Evolutionary conservation across 2,329 filamentous ascomycete species (phyloP).

Genomic region (Cordyceps militaris): DNA sequence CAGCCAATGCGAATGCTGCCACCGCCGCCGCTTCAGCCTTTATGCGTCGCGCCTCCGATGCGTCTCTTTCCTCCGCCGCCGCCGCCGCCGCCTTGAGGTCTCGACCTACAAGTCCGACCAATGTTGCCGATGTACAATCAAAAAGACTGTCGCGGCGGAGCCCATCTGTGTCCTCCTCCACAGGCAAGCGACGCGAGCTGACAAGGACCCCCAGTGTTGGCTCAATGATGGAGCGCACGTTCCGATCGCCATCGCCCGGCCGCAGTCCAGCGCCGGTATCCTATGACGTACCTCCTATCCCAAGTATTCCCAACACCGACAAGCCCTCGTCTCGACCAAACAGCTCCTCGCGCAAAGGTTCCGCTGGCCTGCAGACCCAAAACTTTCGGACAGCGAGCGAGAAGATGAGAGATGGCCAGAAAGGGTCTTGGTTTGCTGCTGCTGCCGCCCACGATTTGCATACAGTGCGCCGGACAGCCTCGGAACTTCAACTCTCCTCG

Average conservation of each 20-base stretch:
- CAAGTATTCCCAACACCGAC: conserved; percentile 55
- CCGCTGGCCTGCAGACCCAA: conserved; percentile 37
- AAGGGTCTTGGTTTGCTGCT: conserved; percentile 43
- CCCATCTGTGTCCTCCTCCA: conserved; percentile 63
- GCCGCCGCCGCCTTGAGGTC: conserved; percentile 79
- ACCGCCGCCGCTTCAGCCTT: conserved; percentile 79
- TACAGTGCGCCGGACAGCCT: conserved; percentile 40
- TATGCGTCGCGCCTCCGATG: conserved; percentile 53
- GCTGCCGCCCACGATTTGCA: conserved; percentile 35
- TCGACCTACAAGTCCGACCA: conserved; percentile 68
- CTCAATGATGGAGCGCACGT: conserved; percentile 86
- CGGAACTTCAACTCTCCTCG: conserved; percentile 28
- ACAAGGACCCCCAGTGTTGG: conserved; percentile 62
- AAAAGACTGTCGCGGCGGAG: conserved; percentile 73
- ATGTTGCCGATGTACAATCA: conserved; percentile 76
- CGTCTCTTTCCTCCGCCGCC: conserved; percentile 72
- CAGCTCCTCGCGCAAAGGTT: conserved; percentile 23
- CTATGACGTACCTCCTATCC: conserved; percentile 63
- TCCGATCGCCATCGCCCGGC: conserved; percentile 65
- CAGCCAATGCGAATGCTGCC: conserved; percentile 65
- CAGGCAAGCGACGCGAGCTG: conserved; percentile 44
- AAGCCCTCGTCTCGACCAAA: conserved; percentile 20
- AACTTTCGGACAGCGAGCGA: conserved; percentile 49
- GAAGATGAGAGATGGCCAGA: conserved; percentile 35
- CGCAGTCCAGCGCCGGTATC: conserved; percentile 34